Evolutionary conservation across 1,284 basidiomycete genomes (phyloP), one percentile per base, ranked within the genome.

Genomic region (Ceratobasidium sp.): DNA sequence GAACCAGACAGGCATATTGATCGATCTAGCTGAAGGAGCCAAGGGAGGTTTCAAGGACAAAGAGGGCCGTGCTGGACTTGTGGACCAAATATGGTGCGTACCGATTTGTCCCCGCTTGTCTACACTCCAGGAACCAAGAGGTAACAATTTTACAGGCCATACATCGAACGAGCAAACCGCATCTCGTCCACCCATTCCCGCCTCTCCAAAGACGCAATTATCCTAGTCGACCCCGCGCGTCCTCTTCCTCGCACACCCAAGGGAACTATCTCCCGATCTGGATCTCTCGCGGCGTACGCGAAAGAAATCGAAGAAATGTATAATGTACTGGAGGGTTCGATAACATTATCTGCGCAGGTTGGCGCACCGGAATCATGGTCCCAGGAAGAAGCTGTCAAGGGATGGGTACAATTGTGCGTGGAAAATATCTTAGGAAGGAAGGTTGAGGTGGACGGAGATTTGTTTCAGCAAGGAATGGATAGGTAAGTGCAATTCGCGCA

Each of bases 91-190:
- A 7, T 81, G 81, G 82, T 85, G 49, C 8, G 80, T n/a, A 23
- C 0, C 16, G 72, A 35, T 2, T 55, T 38, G 11, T 4, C 35
- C 35, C 4, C 11, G 4, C 4, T 38, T 11, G 35, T 11, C 11
- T 38, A 5, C 35, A 11, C 11, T 38, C 35, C 35, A 38, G 35
- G 11, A 11, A 5, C 35, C 16, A 23, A 23, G 46, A n/a, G 16
- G 46, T 6, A 18, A 49, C 46, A 49, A 6, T 14, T 6, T n/a
- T 49, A 6, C 64, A 82, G 80, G 80, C 77, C 79, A 0, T 76
- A 77, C 1, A 78, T 86, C 21, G 81, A 84, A 55, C 81, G 83
- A 54, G 84, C 83, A 0, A 85, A 85, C 74, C 78, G 76, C 50
- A 75, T 75, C 18, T 80, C 80, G 2, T 83, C 83, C 16, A 78